These are phyloP conservation scores for Fraxinus platypoda DNA, from an alignment of 305 asterid species.

Conservation along the genomic window DNA sequence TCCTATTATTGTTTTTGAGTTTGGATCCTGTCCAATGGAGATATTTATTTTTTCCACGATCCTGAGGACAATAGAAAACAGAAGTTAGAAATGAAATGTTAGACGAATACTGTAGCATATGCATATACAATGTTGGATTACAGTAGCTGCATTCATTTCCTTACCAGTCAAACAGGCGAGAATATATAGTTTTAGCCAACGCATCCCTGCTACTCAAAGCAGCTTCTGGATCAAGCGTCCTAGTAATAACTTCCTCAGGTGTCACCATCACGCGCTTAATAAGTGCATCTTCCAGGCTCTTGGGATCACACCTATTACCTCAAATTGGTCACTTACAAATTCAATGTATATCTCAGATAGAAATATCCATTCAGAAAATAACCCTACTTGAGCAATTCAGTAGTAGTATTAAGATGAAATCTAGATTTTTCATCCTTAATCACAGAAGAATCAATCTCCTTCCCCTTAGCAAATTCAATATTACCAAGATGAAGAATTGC, in stretches of 20 bases:
- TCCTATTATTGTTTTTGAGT: slow-evolving; percentile 93
- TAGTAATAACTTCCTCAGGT: slow-evolving; percentile 94
- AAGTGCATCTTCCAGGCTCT: slow-evolving; percentile 94
- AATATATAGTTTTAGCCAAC: slow-evolving; percentile 88
- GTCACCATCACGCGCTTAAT: slow-evolving; percentile 99
- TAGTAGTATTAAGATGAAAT: slow-evolving; percentile 81
- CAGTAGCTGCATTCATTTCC: slow-evolving; percentile 6
- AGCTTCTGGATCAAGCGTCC: slow-evolving; percentile 97
- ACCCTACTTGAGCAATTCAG: slow-evolving; percentile 87
- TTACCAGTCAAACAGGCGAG: slow-evolving; percentile 96
- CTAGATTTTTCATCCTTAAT: slow-evolving; percentile 88
- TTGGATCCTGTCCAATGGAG: slow-evolving; percentile 99
- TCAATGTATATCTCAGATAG: slow-evolving; percentile 3
- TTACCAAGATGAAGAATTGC: slow-evolving; percentile 98
- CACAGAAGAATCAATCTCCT: slow-evolving; percentile 94
- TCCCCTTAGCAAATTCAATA: slow-evolving; percentile 88
- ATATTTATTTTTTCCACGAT: slow-evolving; percentile 88
- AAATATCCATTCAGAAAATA: slow-evolving; percentile 12
- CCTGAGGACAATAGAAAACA: slow-evolving; percentile 52
- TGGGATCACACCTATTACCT: slow-evolving; percentile 84
- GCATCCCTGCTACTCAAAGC: slow-evolving; percentile 99
- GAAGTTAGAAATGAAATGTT: slow-evolving; percentile 26
- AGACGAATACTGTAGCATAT: slow-evolving; percentile 6
- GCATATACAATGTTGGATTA: not conserved
- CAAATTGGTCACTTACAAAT: slow-evolving; percentile 23